A percentile compares a stretch with the other conserved stretches of the same genome.
Evolutionary conservation across 768 basidiomycete species (phyloP).

Genomic region (Leccinellum luteum): DNA sequence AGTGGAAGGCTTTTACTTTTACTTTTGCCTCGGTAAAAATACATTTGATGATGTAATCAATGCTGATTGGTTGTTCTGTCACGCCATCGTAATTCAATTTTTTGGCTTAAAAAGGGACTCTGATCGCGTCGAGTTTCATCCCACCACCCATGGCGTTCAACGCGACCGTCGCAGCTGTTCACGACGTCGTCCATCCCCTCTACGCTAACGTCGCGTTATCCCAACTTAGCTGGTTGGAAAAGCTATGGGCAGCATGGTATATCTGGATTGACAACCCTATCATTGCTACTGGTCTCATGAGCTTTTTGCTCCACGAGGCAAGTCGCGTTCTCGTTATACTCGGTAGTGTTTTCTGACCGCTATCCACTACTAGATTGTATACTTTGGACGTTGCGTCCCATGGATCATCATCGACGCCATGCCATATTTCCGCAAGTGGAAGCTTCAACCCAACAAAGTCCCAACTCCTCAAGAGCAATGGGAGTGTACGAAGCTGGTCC

Average conservation of each 20-base stretch:
- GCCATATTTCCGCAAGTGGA: slow-evolving; percentile 92
- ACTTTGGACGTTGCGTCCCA: slow-evolving; percentile 93
- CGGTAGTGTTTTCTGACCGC: background rate
- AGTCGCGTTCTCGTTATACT: slow-evolving; percentile 20
- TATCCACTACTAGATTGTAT: slow-evolving; percentile 65
- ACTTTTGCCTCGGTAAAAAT: no score
- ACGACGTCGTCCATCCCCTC: slow-evolving; percentile 38
- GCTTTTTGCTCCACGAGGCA: slow-evolving; percentile 93
- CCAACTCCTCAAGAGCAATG: slow-evolving; percentile 84
- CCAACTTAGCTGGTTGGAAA: slow-evolving; percentile 68
- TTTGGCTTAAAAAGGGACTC: background rate
- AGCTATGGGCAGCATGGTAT: slow-evolving; percentile 85
- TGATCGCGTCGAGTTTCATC: background rate
- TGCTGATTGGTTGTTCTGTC: background rate
- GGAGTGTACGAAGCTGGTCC: slow-evolving; percentile 92
- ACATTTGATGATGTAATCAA: background rate
- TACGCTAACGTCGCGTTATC: slow-evolving; percentile 60
- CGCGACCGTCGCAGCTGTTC: slow-evolving; percentile 30
- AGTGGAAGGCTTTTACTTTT: no score
- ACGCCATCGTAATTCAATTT: background rate
- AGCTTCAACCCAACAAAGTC: slow-evolving; percentile 84
- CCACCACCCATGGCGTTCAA: slow-evolving; percentile 43
- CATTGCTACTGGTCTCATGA: slow-evolving; percentile 91
- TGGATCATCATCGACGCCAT: slow-evolving; percentile 96
- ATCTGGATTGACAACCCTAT: slow-evolving; percentile 83